phyloP scores from a whole-genome alignment of 1,284 basidiomycete species.

The Apiotrichum laibachii region DNA sequence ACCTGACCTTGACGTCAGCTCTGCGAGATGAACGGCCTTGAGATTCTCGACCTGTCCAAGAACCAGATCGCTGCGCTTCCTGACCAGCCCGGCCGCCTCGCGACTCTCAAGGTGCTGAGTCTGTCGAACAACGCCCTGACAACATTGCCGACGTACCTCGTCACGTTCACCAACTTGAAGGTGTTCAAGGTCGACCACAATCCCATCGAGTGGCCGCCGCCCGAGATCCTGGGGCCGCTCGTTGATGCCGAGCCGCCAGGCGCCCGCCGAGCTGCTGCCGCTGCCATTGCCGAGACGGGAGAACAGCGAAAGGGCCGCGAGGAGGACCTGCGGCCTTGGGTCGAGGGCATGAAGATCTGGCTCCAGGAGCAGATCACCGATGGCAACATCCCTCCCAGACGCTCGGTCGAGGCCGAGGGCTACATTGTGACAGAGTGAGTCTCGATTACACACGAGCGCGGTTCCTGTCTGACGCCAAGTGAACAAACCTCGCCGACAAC shows the following conservation, averaged over 20 bases:
- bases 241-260: constrained; percentile 20
- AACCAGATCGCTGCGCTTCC: constrained; percentile 86
- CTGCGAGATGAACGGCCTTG: constrained; percentile 77
- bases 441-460: neutral
- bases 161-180: constrained; percentile 68
- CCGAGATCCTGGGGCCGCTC: constrained; percentile 40
- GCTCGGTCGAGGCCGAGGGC: constrained; percentile 15
- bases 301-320: constrained; percentile 42
- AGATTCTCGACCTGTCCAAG: constrained; percentile 90
- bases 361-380: constrained; percentile 20
- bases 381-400: neutral
- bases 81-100: constrained; percentile 71
- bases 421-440: constrained; percentile 35
- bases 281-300: constrained; percentile 4
- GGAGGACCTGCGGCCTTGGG: constrained; percentile 67
- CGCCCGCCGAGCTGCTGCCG: neutral
- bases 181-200: constrained; percentile 87
- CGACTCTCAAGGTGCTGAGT: constrained; percentile 82
- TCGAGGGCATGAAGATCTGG: constrained; percentile 70
- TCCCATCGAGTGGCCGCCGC: constrained; percentile 81
- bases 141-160: constrained; percentile 73
- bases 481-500: neutral
- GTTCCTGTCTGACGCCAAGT: neutral
- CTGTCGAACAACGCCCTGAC: constrained; percentile 81
- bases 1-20: constrained; percentile 58